phyloP scores from a whole-genome alignment of 352 stramenopile species.

The Phytopythium ostracodes region DNA sequence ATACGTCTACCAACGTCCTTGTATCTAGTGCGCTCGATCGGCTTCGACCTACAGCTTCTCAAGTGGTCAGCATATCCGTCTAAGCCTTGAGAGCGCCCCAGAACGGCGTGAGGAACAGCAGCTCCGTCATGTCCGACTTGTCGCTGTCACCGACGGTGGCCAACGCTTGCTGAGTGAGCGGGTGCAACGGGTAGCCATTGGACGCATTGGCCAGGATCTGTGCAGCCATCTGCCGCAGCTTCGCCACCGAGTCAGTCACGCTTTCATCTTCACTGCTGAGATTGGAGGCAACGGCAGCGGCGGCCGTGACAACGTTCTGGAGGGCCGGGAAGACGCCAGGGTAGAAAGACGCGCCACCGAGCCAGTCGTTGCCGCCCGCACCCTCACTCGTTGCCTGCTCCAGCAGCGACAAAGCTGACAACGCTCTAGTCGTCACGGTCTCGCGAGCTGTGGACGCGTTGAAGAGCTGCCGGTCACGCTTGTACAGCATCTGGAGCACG shows the following conservation, averaged over 20 bases:
- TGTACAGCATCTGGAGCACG: slow-evolving; percentile 32
- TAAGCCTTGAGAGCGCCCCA: slow-evolving; percentile 20
- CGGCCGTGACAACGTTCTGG: slow-evolving; percentile 37
- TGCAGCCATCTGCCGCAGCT: slow-evolving; percentile 18
- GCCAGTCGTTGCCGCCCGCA: slow-evolving; percentile 29
- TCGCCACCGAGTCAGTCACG: slow-evolving; percentile 4
- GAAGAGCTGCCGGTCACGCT: slow-evolving; percentile 12
- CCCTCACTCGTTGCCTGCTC: slow-evolving; percentile 19
- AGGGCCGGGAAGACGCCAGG: slow-evolving; percentile 54
- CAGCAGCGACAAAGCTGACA: slow-evolving; percentile 19
- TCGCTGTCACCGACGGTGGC: neutral
- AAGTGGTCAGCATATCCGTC: neutral
- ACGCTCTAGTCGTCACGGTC: slow-evolving; percentile 24
- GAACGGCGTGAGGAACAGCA: slow-evolving; percentile 48
- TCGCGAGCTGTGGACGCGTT: slow-evolving; percentile 20
- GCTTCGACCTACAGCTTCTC: neutral
- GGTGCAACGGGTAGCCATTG: slow-evolving; percentile 20
- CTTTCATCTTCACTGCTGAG: slow-evolving; percentile 7
- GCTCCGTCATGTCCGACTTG: slow-evolving; percentile 14
- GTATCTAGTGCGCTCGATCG: neutral
- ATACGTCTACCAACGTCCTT: neutral
- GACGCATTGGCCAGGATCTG: slow-evolving; percentile 18
- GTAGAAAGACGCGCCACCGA: slow-evolving; percentile 68
- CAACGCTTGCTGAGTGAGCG: slow-evolving; percentile 32
- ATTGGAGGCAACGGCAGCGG: slow-evolving; percentile 26